Percentiles rank a stretch among this genome's conserved stretches.
Conservation (phyloP, 2,329 filamentous ascomycete genomes). For the Diaporthe longicolla region DNA sequence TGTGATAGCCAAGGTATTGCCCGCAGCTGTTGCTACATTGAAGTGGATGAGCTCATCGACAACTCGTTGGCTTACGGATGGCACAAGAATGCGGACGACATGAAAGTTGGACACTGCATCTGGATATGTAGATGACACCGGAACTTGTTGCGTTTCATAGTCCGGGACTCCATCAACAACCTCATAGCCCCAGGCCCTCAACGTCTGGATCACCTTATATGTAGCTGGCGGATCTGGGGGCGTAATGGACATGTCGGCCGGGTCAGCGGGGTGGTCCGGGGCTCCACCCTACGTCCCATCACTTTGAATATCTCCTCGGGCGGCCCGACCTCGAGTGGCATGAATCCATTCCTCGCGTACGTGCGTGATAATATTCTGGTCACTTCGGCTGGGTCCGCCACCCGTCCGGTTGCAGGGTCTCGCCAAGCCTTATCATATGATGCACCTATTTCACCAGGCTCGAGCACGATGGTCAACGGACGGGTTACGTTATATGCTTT, state of each 20-base stretch:
- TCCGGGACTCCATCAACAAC: neutral
- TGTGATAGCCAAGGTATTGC: neutral
- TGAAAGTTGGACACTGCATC: neutral
- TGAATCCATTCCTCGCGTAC: neutral
- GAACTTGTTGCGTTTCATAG: neutral
- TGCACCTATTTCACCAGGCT: neutral
- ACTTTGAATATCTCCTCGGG: no score
- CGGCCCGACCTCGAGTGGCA: neutral
- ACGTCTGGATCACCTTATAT: neutral
- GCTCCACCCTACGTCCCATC: constrained; percentile 5
- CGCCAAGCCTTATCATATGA: neutral
- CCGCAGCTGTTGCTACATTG: neutral
- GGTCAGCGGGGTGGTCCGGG: constrained; percentile 1
- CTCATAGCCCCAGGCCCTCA: neutral
- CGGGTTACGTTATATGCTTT: neutral
- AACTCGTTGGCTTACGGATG: neutral
- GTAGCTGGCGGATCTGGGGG: neutral
- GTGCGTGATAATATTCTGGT: neutral
- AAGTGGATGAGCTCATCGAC: neutral
- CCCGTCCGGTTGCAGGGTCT: neutral
- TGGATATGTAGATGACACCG: neutral
- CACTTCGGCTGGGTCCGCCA: neutral
- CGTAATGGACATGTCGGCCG: neutral
- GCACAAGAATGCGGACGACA: neutral
- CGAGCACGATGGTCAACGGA: neutral